Conservation (phyloP, 139 green algal genomes). For the Helicosporidium sp. region DNA sequence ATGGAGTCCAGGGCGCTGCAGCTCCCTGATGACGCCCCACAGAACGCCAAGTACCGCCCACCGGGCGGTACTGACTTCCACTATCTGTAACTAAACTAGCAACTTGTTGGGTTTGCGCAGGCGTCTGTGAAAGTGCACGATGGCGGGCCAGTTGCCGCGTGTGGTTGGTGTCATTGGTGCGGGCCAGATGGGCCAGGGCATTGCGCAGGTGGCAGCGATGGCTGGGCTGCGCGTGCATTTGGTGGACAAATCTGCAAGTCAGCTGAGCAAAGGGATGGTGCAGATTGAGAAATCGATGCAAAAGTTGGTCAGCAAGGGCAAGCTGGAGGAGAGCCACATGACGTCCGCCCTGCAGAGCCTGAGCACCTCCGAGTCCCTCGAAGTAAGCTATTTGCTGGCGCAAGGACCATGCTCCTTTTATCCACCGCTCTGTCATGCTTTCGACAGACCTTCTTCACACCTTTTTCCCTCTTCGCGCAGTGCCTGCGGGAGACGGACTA, state of each 20-base stretch:
- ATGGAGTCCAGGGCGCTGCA: too few relatives aligned
- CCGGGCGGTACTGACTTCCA: too few relatives aligned
- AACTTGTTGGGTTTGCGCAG: too few relatives aligned
- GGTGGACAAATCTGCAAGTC: slow-evolving; percentile 12
- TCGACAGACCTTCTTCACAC: too few relatives aligned
- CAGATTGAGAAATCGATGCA: slow-evolving; percentile 2
- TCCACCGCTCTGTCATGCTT: background rate
- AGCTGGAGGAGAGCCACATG: background rate
- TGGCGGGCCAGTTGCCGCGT: slow-evolving; percentile 3
- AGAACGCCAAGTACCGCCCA: too few relatives aligned
- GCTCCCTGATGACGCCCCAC: too few relatives aligned
- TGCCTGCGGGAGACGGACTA: slow-evolving; percentile 34
- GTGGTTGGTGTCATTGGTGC: slow-evolving; percentile 40
- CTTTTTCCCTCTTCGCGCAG: background rate
- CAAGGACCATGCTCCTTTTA: background rate
- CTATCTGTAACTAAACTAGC: too few relatives aligned
- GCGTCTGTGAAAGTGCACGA: too few relatives aligned
- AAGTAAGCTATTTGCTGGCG: background rate
- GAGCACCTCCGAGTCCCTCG: background rate
- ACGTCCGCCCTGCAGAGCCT: background rate
- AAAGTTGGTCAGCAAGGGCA: slow-evolving; percentile 5
- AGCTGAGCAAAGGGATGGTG: slow-evolving; percentile 4
- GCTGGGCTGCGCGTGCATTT: slow-evolving; percentile 23
- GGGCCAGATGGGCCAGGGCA: slow-evolving; percentile 59
- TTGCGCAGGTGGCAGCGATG: slow-evolving; percentile 37